Evolutionary conservation across 2,329 filamentous ascomycete species (phyloP).

Genomic region (Colletotrichum liaoningense): DNA sequence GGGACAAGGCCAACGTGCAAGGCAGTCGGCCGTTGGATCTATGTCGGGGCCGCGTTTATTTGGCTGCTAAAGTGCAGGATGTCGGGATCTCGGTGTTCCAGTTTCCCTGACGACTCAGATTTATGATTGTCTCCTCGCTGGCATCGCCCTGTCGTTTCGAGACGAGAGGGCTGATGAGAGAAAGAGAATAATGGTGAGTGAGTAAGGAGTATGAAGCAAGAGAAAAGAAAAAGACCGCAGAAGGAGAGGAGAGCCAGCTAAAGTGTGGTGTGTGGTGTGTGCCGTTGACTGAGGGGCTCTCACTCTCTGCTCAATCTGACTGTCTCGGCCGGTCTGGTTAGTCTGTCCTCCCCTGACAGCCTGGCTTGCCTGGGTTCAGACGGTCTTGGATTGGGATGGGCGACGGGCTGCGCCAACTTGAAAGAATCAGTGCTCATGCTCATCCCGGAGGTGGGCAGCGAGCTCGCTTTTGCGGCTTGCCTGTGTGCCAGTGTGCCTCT

Average conservation of each 20-base stretch:
- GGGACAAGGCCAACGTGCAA: constrained; percentile 15
- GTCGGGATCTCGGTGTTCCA: neutral
- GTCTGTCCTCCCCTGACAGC: constrained; percentile 30
- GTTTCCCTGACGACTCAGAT: neutral
- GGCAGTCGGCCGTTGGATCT: constrained; percentile 1
- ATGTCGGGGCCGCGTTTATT: constrained; percentile 18
- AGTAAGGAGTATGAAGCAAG: neutral
- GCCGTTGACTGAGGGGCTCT: constrained; percentile 18
- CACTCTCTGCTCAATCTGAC: constrained; percentile 28
- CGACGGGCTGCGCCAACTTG: constrained; percentile 15
- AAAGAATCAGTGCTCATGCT: constrained; percentile 26
- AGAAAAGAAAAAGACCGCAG: neutral
- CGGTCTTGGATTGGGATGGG: constrained; percentile 31
- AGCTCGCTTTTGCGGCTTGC: neutral
- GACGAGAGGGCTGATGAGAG: constrained; percentile 3
- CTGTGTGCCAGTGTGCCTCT: too few species aligned
- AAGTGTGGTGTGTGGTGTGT: constrained; percentile 5
- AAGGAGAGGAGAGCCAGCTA: constrained; percentile 3
- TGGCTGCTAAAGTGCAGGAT: neutral
- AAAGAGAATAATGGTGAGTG: neutral
- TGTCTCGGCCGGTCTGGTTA: constrained; percentile 24
- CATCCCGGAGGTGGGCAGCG: constrained; percentile 8
- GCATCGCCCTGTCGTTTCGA: constrained; percentile 17
- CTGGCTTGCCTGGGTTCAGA: constrained; percentile 32
- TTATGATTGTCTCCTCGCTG: constrained; percentile 12